Conservation (phyloP, 1,284 basidiomycete species). For the Cerioporus squamosus region DNA sequence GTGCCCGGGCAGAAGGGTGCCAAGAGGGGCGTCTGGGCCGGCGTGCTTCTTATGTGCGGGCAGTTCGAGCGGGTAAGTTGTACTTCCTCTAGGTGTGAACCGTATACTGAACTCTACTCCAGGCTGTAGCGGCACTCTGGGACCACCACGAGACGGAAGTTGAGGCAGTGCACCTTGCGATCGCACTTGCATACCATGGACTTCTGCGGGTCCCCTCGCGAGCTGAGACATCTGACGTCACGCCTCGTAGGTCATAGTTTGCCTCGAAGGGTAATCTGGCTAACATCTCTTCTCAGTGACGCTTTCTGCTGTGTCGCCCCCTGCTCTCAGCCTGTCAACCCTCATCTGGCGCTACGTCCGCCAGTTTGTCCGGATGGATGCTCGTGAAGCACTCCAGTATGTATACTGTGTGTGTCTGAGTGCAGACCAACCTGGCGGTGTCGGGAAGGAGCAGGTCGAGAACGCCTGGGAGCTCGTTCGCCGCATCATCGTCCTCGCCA, state of each 20-base stretch:
- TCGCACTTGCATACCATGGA: conserved; percentile 94
- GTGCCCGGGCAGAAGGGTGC: conserved; percentile 59
- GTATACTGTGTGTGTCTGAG: conserved; percentile 89
- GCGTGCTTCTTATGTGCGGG: conserved; percentile 88
- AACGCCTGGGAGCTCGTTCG: conserved; percentile 87
- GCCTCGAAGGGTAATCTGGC: too few species aligned
- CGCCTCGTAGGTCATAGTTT: conserved; percentile 61
- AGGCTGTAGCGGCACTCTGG: conserved; percentile 92
- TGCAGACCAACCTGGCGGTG: conserved; percentile 70
- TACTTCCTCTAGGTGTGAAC: background rate
- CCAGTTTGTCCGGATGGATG: conserved; percentile 90
- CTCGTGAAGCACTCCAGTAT: conserved; percentile 94
- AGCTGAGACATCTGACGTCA: conserved; percentile 82
- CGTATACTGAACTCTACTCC: background rate
- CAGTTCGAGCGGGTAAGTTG: conserved; percentile 87
- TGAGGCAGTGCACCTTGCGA: conserved; percentile 94
- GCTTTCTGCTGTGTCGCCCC: conserved; percentile 62
- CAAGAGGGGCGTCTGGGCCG: conserved; percentile 82
- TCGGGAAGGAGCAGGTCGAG: conserved; percentile 86
- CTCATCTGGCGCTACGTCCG: conserved; percentile 93
- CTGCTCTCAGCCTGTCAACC: conserved; percentile 82
- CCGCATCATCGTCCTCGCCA: conserved; percentile 87
- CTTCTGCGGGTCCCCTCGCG: conserved; percentile 83
- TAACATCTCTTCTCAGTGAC: conserved; percentile 51
- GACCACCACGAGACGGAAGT: conserved; percentile 88